Conservation (phyloP, 768 basidiomycete species). For the Auricularia cornea region DNA sequence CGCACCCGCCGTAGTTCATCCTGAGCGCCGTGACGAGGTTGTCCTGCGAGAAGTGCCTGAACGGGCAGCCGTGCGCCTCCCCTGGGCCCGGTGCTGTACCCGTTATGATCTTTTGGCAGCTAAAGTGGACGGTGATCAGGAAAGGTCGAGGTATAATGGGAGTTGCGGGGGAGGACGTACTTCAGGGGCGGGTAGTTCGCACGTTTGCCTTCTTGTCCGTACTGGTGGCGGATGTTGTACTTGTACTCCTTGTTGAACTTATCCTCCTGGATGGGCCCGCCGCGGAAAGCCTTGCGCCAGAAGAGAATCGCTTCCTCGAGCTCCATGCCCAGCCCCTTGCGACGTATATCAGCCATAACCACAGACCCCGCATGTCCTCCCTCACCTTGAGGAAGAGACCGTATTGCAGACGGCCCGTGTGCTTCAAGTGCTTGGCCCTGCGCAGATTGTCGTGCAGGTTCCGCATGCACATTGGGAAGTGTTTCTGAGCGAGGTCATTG, state of each 20-base stretch:
- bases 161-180: no score
- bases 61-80: constrained; percentile 86
- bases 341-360: constrained; percentile 23
- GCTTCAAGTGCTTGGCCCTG: constrained; percentile 80
- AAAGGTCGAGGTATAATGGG: no score
- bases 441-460: constrained; percentile 73
- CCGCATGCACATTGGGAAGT: constrained; percentile 96
- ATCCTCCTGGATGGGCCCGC: constrained; percentile 66
- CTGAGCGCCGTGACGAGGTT: constrained; percentile 74
- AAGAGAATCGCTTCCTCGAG: constrained; percentile 91
- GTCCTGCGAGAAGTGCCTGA: constrained; percentile 73
- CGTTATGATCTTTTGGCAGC: constrained; percentile 85
- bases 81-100: constrained; percentile 54
- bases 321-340: constrained; percentile 87
- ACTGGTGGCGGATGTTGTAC: constrained; percentile 95
- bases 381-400: constrained; percentile 89
- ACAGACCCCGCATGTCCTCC: neutral
- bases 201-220: constrained; percentile 88
- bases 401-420: constrained; percentile 85
- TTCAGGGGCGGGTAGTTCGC: constrained; percentile 91
- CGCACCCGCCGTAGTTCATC: constrained; percentile 54
- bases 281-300: constrained; percentile 79
- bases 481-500: constrained; percentile 72
- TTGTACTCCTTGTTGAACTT: constrained; percentile 97
- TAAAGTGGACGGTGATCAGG: constrained; percentile 24